These are phyloP conservation scores for Sesbania bispinosa DNA, from an alignment of 306 rosid genomes.

Conservation along the genomic window DNA sequence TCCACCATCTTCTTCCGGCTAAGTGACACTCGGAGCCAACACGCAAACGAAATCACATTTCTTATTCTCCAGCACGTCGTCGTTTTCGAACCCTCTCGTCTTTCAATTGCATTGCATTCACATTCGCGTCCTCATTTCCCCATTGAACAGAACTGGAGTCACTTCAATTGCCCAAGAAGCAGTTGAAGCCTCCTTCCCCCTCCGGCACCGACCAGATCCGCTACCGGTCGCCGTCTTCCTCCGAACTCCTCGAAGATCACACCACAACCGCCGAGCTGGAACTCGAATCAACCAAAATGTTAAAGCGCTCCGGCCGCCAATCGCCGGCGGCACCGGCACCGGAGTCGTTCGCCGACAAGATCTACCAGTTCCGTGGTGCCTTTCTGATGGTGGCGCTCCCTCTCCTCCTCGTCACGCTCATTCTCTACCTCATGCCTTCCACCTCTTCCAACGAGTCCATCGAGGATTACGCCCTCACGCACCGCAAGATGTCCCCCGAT, in stretches of 20 bases:
- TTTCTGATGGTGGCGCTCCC: conserved; percentile 60
- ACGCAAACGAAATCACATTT: background rate
- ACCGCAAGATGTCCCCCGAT: conserved; percentile 52
- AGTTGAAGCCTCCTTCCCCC: conserved; percentile 46
- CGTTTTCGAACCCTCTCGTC: background rate
- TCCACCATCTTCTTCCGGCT: background rate
- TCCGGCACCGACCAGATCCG: conserved; percentile 77
- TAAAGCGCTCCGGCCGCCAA: conserved; percentile 52
- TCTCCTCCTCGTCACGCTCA: conserved; percentile 52
- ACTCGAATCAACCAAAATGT: conserved; percentile 54
- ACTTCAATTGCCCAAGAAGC: conserved; percentile 44
- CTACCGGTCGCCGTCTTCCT: conserved; percentile 63
- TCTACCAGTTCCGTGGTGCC: conserved; percentile 58
- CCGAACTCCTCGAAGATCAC: conserved; percentile 56
- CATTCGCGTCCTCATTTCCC: background rate
- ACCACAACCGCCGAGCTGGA: conserved; percentile 22
- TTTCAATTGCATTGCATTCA: background rate
- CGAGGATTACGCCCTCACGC: conserved; percentile 38
- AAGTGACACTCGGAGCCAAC: background rate
- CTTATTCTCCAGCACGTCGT: background rate
- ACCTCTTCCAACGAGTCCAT: conserved; percentile 28
- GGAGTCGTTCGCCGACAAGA: conserved; percentile 62
- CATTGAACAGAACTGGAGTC: conserved; percentile 58
- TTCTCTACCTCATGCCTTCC: conserved; percentile 61
- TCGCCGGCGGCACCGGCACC: background rate